phyloP scores from a whole-genome alignment of 352 stramenopile species.

The Phytophthora agathidicida region DNA sequence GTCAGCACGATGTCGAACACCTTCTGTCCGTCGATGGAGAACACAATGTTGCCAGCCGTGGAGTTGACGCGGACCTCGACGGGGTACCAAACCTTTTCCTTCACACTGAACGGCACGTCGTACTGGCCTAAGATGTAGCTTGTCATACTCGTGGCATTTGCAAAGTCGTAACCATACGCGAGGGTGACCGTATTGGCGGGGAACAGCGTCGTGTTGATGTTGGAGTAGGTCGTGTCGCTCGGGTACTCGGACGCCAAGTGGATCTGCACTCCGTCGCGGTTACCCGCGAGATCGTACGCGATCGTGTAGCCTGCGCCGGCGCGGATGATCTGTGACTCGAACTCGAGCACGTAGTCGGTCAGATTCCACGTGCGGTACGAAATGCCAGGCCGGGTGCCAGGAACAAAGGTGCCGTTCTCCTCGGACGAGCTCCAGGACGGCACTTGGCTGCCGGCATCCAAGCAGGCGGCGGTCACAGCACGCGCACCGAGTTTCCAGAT shows the following conservation, averaged over 20 bases:
- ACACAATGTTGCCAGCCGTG: conserved; percentile 39
- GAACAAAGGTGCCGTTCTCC: conserved; percentile 41
- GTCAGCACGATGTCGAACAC: conserved; percentile 36
- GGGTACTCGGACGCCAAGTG: conserved; percentile 42
- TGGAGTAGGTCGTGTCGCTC: conserved; percentile 29
- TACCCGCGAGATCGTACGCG: conserved; percentile 36
- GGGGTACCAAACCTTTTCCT: conserved; percentile 68
- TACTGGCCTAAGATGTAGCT: conserved; percentile 41
- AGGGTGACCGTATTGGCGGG: conserved; percentile 34
- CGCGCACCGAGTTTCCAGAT: conserved; percentile 36
- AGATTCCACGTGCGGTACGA: conserved; percentile 40
- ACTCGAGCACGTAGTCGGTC: conserved; percentile 36
- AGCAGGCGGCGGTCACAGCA: conserved; percentile 33
- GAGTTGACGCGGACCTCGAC: conserved; percentile 76
- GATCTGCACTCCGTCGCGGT: conserved; percentile 39
- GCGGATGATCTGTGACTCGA: conserved; percentile 36
- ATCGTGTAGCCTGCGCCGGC: conserved; percentile 26
- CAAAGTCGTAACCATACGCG: conserved; percentile 36
- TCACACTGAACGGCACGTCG: conserved; percentile 67
- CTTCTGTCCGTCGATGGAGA: conserved; percentile 27
- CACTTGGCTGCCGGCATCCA: conserved; percentile 31
- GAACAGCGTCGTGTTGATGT: conserved; percentile 40
- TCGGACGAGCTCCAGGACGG: conserved; percentile 30
- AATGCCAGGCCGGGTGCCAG: conserved; percentile 29
- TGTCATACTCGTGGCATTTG: conserved; percentile 34